These are phyloP conservation scores for Plasmodium reichenowi DNA, from an alignment of 169 alveolate genomes.

Conservation along the genomic window DNA sequence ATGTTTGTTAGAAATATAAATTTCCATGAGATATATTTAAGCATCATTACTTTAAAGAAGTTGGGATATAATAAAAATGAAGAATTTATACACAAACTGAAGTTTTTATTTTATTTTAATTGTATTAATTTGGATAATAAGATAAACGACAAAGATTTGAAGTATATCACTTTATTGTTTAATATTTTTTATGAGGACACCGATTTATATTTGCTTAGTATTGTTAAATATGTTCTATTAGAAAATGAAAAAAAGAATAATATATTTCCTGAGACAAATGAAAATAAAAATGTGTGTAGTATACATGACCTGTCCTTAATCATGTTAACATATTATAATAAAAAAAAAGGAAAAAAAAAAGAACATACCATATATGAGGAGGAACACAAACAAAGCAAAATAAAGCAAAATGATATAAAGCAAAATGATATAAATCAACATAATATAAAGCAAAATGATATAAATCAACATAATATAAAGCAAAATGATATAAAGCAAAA, in stretches of 20 bases:
- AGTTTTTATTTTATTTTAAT: constrained; percentile 59
- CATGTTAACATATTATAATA: constrained; percentile 32
- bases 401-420: no score
- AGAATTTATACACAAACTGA: constrained; percentile 32
- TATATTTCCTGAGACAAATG: no score
- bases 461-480: no score
- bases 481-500: no score
- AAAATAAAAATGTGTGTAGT: constrained; percentile 9
- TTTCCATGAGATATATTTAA: constrained; percentile 55
- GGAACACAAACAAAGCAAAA: no score
- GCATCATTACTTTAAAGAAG: constrained; percentile 16
- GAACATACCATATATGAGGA: neutral
- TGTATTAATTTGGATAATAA: constrained; percentile 26
- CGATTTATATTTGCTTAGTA: constrained; percentile 19
- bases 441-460: no score
- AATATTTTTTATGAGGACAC: constrained; percentile 16
- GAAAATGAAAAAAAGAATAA: neutral
- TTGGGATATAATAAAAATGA: constrained; percentile 2
- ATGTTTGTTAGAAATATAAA: constrained; percentile 35
- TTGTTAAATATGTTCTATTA: constrained; percentile 24
- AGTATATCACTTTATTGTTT: constrained; percentile 45
- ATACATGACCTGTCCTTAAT: constrained; percentile 43
- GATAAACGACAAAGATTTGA: constrained; percentile 35
- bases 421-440: no score
- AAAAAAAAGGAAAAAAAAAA: neutral